Evolutionary conservation across 176 grass and related monocot species (phyloP), one percentile per base, ranked within the genome.

Genomic region (Carex scoparia): DNA sequence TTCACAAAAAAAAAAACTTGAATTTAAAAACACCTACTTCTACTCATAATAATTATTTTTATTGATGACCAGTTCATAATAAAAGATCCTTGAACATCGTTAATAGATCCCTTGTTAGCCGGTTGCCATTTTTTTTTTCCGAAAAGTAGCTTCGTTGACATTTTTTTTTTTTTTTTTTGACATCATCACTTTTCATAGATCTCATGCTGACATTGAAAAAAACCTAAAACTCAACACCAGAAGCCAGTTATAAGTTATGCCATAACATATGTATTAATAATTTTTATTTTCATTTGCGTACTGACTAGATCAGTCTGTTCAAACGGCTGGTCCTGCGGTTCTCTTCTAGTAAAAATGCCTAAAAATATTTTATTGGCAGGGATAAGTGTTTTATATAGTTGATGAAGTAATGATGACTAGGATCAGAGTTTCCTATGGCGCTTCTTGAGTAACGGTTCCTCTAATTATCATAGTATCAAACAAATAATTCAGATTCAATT

Each of bases 341-440:
- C 28, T 66, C 64, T 14, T 66, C 10, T 33, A 66, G 31, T 33
- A 5, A 69, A 40, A 40, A 8, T 18, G 14, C 30, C 5, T 16
- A 54, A 76, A 76, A 76, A 76, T 77, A 55, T 77, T 77, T 32
- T 15, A 56, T 56, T 46, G 4, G 49, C 10, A 30, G 19, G 44
- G 72, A 55, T 77, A 77, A 33, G 46, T 28, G 19, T 55, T 56
- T 77, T 56, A 16, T 57, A 77, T 77, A 56, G 46, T 56, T 77
- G 49, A 56, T 77, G 73, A 77, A 32, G 12, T 27, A 56, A 77
- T 33, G 49, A 77, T 77, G 71, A 77, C 49, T 56, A 73, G 8
- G 69, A 73, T 73, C 7, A 15, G 35, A 10, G 69, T 73, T 10
- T 73, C n/a, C 33, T 70, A 15, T 6, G 68, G 68, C 68, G 37